Evolutionary conservation across 2,329 filamentous ascomycete species (phyloP), one percentile per base, ranked within the genome.

Genomic region (Trichoderma hamatum): DNA sequence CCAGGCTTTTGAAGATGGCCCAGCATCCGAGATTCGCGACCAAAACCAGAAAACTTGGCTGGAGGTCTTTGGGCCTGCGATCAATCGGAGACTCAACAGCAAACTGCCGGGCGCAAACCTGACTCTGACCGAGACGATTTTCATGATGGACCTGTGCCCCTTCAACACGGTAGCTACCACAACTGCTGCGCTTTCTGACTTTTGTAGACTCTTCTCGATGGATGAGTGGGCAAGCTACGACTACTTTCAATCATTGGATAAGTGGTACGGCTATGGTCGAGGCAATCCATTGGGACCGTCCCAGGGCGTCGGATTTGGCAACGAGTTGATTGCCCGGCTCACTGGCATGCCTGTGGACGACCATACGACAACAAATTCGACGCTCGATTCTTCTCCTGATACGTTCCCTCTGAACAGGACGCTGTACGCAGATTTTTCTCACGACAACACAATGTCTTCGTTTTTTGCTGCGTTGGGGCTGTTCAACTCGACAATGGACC

Each of bases 361-460:
- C 77, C 80, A 87, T 69, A 97, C 93, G 0, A 89, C 84, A 67
- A 93, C 90, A 6, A 97, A 97, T 78, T 83, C 81, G 43, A 97
- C 94, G 0, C 84, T 97, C 0, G 92, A 96, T 77, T 81, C 81
- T 5, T 83, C 88, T 69, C 80, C 85, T 0, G 76, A 79, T 7
- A 94, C 92, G 0, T 97, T 97, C 75, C 94, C 94, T 0, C 81
- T 97, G 0, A 84, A 86, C 71, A 80, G 82, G 54, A 81, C 81
- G 13, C 80, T 97, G 1, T 97, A 96, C 75, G 94, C 93, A 0
- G 94, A 97, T 79, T 97, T 97, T 76, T 92, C 90, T 71, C 94
- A 97, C 79, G 94, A 97, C 80, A 97, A 96, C 78, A 89, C 91
- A 76, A 93, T 97, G 89, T 88, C 87, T 34, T 86, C 86, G 9